Base-by-base conservation (phyloP, 805 yeast genomes). In the Candida xiaguanensis region DNA sequence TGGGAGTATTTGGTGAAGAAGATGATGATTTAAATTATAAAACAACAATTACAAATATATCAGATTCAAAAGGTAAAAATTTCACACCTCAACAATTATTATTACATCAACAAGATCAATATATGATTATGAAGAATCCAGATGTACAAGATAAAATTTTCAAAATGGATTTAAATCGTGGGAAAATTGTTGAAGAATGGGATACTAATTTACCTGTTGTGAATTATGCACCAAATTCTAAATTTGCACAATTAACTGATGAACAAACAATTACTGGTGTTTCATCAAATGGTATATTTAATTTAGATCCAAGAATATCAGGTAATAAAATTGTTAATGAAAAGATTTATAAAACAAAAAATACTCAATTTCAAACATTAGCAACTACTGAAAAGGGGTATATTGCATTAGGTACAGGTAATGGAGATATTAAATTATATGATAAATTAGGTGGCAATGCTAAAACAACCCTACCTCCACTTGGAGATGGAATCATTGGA, bases 131-230 rank as follows among this genome's bases (percentile, higher is more conserved):
- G 49, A 86, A 82, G 51, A 80, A 77, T 52, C 64, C 69, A 2
- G 53, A 58, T 3, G 61, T 70, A 29, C 52, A 53, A 16, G 54
- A 55, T 12, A 63, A 69, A 31, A 56, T 89, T 34, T 85, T 73
- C 62, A 75, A 78, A 48, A 75, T 88, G 88, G 96, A 89, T 63
- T 60, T 89, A 35, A 84, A 77, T 53, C 72, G 78, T 41, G 96
- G 96, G 11, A 69, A 80, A 52, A 73, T 89, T 38, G 83, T 89
- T n/a, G 96, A 89, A 55, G 93, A 86, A 54, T 89, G 95, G 93
- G 63, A 72, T 25, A 70, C 67, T 18, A 73, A 74, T 38, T 46
- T 70, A 6, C 68, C 78, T 14, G 67, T 81, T 20, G 75, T 74
- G 13, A 69, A 74, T 22, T 81, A 79, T 56, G 84, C 82, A 2